Evolutionary conservation across 805 yeast genomes (phyloP).

Genomic region (Yamadazyma paraphyllophila): DNA sequence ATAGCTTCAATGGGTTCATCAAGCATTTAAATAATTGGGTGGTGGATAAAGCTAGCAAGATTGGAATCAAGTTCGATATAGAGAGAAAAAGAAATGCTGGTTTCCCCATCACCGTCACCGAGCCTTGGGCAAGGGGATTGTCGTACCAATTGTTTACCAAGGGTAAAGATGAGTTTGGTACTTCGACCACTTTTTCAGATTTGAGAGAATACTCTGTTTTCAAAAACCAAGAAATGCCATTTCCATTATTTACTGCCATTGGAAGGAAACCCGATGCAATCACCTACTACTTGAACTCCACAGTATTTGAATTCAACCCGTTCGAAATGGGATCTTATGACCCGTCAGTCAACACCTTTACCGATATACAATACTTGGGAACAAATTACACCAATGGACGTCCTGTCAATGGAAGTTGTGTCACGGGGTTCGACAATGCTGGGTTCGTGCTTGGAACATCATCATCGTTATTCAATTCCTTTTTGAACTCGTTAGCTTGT

Average conservation of each 20-base stretch:
- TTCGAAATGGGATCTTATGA: constrained; percentile 44
- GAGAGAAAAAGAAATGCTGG: constrained; percentile 53
- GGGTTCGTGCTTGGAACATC: constrained; percentile 40
- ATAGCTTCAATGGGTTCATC: constrained; percentile 24
- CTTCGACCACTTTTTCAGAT: constrained; percentile 33
- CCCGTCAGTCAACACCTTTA: constrained; percentile 36
- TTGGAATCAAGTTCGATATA: constrained; percentile 51
- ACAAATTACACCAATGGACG: constrained; percentile 31
- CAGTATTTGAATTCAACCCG: constrained; percentile 41
- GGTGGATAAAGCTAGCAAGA: constrained; percentile 24
- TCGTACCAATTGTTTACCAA: constrained; percentile 59
- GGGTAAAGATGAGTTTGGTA: constrained; percentile 22
- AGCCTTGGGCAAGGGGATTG: constrained; percentile 76
- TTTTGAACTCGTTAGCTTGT: constrained; percentile 34
- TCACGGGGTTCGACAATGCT: constrained; percentile 38
- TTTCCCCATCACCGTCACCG: constrained; percentile 64
- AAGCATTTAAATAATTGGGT: constrained; percentile 31
- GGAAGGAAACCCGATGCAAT: constrained; percentile 35
- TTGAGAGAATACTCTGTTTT: constrained; percentile 26
- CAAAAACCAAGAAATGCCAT: constrained; percentile 39
- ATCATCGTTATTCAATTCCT: constrained; percentile 38
- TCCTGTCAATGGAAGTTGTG: constrained; percentile 25
- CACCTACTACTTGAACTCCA: constrained; percentile 33
- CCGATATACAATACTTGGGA: constrained; percentile 38
- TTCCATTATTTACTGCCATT: constrained; percentile 35